Base-by-base conservation (phyloP, 768 basidiomycete species). In the Lentinula sp. region DNA sequence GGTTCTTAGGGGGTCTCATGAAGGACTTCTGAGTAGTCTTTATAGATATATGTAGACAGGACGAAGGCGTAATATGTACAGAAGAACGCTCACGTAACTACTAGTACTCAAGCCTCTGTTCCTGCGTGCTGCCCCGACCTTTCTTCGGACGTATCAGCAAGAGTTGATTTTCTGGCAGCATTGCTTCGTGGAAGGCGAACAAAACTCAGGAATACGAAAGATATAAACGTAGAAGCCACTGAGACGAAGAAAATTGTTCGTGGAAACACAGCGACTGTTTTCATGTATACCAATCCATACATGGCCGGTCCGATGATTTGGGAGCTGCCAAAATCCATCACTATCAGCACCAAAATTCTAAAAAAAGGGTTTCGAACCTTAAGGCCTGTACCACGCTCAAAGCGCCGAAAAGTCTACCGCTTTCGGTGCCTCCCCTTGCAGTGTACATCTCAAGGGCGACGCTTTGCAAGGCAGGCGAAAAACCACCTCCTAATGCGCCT, bases 361-460 rank as follows among this genome's bases (percentile, higher is more conserved):
- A 10, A 20, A 15, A 55, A 35, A 63, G 18, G 36, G 39, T 33
- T 33, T 51, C 74, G 15, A 62, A 87, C 85, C 85, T 78, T 9
- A 93, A 68, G 5, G 88, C 85, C 63, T 89, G 84, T 3, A 93
- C 65, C 33, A 95, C 89, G 60, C 87, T 85, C 61, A 95, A 65
- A 3, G 85, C 92, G 12, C 92, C 94, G 67, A 94, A 95, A 16
- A 97, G 76, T 66, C 77, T 79, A 2, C 93, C 94, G 12, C 79
- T 76, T 67, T 93, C 89, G 13, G 77, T 77, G 2, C 85, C 82
- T 1, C 81, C 81, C 18, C 76, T 74, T n/a, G 72, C 72, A 33
- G 74, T 73, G 63, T 87, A 90, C 49, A 91, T 68, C 23, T 87
- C 82, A 46, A 95, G 73, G 3, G 91, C 85, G 39, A 93, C 79